These are phyloP conservation scores for Dissophora ornata DNA, from an alignment of 192 early-diverging fungal genomes.

Conservation along the genomic window DNA sequence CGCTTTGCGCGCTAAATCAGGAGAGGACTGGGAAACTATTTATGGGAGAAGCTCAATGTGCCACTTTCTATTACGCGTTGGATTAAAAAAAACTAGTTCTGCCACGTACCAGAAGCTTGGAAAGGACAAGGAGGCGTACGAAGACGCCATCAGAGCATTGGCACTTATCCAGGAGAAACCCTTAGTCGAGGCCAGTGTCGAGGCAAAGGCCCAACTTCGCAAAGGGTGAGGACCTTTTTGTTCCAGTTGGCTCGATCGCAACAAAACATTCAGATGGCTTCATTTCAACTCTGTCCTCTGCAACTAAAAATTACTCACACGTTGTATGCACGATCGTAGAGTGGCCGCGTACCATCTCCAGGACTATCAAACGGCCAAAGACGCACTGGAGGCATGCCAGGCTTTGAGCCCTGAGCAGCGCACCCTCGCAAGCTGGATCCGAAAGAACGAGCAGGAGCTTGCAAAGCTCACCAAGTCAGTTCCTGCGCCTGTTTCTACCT, in stretches of 20 bases:
- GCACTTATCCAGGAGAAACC: conserved; percentile 63
- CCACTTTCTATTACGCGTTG: neutral
- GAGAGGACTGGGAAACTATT: too few relatives aligned
- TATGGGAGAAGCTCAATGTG: too few relatives aligned
- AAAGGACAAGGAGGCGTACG: conserved; percentile 66
- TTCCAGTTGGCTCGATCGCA: neutral
- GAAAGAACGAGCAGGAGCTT: conserved; percentile 66
- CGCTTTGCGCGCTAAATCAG: too few relatives aligned
- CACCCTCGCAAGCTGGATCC: conserved; percentile 63
- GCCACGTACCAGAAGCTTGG: conserved; percentile 73
- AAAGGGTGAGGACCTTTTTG: conserved; percentile 59
- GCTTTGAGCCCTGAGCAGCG: conserved; percentile 59
- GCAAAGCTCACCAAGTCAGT: conserved; percentile 55
- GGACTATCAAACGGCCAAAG: conserved; percentile 70
- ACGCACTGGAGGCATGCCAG: conserved; percentile 59
- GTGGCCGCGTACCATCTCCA: conserved; percentile 65
- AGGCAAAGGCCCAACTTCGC: conserved; percentile 75
- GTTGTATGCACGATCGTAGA: too few relatives aligned
- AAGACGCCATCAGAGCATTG: conserved; percentile 75
- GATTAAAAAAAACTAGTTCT: conserved; percentile 55
- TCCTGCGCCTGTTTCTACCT: neutral
- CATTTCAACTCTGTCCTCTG: neutral
- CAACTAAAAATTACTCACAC: neutral
- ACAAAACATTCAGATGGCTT: neutral
- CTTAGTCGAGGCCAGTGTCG: conserved; percentile 54